Conservation (phyloP, 805 yeast species). For the Cyberlindnera subsufficiens region DNA sequence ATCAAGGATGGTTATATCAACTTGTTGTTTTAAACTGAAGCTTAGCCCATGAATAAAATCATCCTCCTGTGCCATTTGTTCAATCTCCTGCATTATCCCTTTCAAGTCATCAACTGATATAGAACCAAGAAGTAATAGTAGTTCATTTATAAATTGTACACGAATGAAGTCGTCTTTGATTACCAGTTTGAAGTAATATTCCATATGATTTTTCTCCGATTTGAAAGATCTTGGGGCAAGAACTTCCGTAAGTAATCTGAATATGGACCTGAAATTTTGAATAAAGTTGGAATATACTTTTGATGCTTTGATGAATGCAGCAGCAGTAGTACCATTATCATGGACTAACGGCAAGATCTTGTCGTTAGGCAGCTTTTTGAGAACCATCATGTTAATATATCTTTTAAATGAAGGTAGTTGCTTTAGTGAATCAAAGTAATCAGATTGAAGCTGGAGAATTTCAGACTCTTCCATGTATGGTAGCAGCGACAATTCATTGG, state of each 20-base stretch:
- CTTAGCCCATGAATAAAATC: constrained; percentile 11
- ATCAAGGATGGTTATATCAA: constrained; percentile 1
- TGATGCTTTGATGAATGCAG: constrained; percentile 13
- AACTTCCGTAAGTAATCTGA: constrained; percentile 15
- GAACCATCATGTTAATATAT: constrained; percentile 13
- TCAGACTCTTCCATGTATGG: constrained; percentile 5
- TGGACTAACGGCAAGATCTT: constrained; percentile 12
- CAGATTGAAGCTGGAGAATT: constrained; percentile 1
- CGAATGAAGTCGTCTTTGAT: constrained; percentile 19
- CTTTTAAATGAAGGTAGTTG: constrained; percentile 30
- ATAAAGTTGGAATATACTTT: constrained; percentile 13
- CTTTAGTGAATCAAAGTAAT: constrained; percentile 23
- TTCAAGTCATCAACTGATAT: constrained; percentile 6
- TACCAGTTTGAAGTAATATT: constrained; percentile 18
- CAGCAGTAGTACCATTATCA: constrained; percentile 16
- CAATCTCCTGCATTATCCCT: constrained; percentile 8
- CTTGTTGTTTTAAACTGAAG: constrained; percentile 9
- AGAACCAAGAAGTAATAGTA: constrained; percentile 11
- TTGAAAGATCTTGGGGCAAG: constrained; percentile 12
- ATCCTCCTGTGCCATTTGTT: constrained; percentile 3
- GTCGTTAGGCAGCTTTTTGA: background rate
- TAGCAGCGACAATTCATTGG: constrained; percentile 16
- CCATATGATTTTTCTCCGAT: constrained; percentile 12
- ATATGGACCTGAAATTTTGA: constrained; percentile 13
- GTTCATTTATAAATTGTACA: constrained; percentile 20